phyloP scores from a whole-genome alignment of 768 basidiomycete genomes.

The Lactarius deliciosus region DNA sequence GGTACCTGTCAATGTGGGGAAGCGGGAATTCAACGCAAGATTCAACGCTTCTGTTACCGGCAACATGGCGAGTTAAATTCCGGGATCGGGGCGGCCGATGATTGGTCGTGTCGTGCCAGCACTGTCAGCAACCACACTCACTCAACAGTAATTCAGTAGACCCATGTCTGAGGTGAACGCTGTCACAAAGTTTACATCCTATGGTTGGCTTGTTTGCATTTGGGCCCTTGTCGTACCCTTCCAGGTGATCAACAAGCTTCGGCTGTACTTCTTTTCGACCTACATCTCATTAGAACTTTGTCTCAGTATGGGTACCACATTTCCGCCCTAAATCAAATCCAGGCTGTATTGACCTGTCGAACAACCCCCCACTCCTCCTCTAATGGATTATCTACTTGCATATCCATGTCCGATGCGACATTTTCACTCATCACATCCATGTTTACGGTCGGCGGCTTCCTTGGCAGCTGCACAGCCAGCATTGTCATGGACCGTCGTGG shows the following conservation, averaged over 20 bases:
- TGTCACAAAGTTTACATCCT: conserved; percentile 45
- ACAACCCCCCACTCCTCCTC: conserved; percentile 30
- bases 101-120: neutral
- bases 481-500: conserved; percentile 69
- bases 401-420: conserved; percentile 70
- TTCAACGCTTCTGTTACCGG: neutral
- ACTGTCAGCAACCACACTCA: no score
- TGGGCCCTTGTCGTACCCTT: conserved; percentile 70
- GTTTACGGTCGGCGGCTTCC: conserved; percentile 85
- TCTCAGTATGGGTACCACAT: conserved; percentile 88
- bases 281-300: conserved; percentile 11
- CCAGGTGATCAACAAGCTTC: conserved; percentile 36
- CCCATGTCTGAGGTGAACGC: neutral
- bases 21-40: neutral
- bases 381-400: conserved; percentile 64
- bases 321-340: conserved; percentile 86
- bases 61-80: neutral
- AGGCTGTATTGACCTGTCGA: conserved; percentile 73
- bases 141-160: neutral
- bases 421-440: conserved; percentile 85
- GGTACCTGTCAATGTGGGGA: conserved; percentile 35
- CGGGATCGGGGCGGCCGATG: neutral
- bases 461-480: conserved; percentile 71
- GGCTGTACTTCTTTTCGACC: neutral
- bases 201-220: conserved; percentile 63